These are phyloP conservation scores for Fomitopsis serialis DNA, from an alignment of 768 basidiomycete species.

Conservation along the genomic window DNA sequence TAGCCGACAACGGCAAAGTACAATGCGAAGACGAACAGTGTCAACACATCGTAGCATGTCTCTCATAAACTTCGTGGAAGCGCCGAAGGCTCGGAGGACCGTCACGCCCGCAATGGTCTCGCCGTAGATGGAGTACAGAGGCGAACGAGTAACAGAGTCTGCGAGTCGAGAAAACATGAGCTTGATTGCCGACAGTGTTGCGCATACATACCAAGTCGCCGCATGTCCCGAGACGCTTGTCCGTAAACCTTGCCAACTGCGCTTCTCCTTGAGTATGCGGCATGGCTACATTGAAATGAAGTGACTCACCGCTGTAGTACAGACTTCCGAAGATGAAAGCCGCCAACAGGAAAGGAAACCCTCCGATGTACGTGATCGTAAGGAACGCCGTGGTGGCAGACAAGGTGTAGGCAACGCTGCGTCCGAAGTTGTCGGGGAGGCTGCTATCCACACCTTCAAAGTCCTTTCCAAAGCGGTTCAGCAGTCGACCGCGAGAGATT, in stretches of 20 bases:
- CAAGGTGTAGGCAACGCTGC: slow-evolving; percentile 67
- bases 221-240: slow-evolving; percentile 85
- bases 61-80: slow-evolving; percentile 77
- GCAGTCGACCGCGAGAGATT: slow-evolving; percentile 73
- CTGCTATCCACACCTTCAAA: slow-evolving; percentile 87
- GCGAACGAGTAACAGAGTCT: slow-evolving; percentile 42
- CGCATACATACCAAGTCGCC: slow-evolving; percentile 54
- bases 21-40: slow-evolving; percentile 42
- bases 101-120: slow-evolving; percentile 50
- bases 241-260: slow-evolving; percentile 39
- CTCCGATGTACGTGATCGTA: slow-evolving; percentile 76
- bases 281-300: slow-evolving; percentile 8
- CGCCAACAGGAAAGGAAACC: slow-evolving; percentile 64
- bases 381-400: slow-evolving; percentile 66
- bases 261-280: background rate
- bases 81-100: slow-evolving; percentile 79
- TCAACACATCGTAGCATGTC: slow-evolving; percentile 83
- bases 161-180: background rate
- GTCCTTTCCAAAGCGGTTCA: slow-evolving; percentile 88
- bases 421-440: slow-evolving; percentile 81
- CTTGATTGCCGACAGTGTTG: slow-evolving; percentile 11
- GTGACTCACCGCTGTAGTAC: slow-evolving; percentile 63
- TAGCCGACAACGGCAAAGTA: slow-evolving; percentile 1
- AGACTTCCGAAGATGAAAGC: slow-evolving; percentile 49
- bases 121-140: slow-evolving; percentile 45